Evolutionary conservation across 768 basidiomycete species (phyloP).

Genomic region (Phlebiopsis flavidoalba): DNA sequence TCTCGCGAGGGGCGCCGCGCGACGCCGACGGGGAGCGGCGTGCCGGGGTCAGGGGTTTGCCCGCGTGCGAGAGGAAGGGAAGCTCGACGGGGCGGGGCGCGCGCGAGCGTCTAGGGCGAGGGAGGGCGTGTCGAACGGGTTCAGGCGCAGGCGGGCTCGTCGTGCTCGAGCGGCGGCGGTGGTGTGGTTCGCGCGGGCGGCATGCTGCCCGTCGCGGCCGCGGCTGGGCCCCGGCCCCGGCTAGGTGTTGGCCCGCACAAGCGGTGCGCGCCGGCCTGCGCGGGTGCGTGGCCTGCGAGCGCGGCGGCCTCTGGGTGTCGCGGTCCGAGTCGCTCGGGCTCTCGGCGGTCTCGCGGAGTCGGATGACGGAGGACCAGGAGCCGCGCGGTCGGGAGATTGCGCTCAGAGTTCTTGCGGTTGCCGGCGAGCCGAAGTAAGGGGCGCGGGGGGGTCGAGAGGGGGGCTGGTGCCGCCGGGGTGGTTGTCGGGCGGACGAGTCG

Average conservation of each 20-base stretch:
- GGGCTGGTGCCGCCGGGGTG: neutral
- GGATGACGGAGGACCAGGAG: conserved; percentile 14
- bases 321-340: conserved; percentile 24
- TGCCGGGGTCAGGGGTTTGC: conserved; percentile 62
- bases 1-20: conserved; percentile 40
- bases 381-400: conserved; percentile 7
- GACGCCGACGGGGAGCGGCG: conserved; percentile 30
- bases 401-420: conserved; percentile 17
- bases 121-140: conserved; percentile 8
- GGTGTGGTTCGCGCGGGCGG: conserved; percentile 22
- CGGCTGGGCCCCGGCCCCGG: no score
- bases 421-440: conserved; percentile 34
- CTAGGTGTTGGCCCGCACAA: conserved; percentile 8
- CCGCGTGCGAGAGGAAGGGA: conserved; percentile 58
- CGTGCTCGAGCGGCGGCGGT: conserved; percentile 13
- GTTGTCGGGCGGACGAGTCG: neutral
- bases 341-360: conserved; percentile 13
- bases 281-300: neutral
- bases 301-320: conserved; percentile 11
- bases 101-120: neutral
- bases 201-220: neutral
- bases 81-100: conserved; percentile 38
- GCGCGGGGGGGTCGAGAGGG: conserved; percentile 30
- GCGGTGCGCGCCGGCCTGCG: conserved; percentile 14
- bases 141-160: neutral